phyloP scores from a whole-genome alignment of 2,329 filamentous ascomycete genomes.

The Pyrenophora graminea region DNA sequence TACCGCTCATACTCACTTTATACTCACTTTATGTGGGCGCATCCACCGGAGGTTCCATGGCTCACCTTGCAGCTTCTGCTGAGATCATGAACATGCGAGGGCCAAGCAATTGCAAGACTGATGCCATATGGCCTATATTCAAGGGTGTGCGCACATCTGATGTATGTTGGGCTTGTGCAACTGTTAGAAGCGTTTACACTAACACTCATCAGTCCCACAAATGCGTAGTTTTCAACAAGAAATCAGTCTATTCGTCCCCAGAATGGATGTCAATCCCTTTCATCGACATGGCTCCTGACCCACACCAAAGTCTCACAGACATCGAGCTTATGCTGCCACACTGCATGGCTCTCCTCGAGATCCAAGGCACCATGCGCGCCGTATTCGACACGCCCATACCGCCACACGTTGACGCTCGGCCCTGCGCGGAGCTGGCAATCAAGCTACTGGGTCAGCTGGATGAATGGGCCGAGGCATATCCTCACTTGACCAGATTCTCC shows the following conservation, averaged over 20 bases:
- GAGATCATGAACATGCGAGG: constrained; percentile 41
- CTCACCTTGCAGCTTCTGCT: constrained; percentile 34
- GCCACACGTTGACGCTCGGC: constrained; percentile 12
- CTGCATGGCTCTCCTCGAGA: constrained; percentile 23
- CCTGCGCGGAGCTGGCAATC: constrained; percentile 17
- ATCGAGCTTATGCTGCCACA: constrained; percentile 35
- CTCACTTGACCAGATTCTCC: not conserved
- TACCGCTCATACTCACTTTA: constrained; percentile 35
- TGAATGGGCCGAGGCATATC: not conserved
- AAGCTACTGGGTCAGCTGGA: constrained; percentile 23
- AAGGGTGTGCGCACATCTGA: constrained; percentile 37
- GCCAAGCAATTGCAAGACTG: constrained; percentile 31
- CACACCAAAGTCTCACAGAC: constrained; percentile 31
- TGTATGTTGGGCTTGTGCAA: constrained; percentile 16
- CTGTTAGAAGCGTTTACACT: not conserved
- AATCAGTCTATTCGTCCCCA: constrained; percentile 29
- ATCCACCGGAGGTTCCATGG: constrained; percentile 32
- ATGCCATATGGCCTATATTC: constrained; percentile 31
- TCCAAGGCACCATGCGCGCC: constrained; percentile 21
- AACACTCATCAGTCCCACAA: constrained; percentile 29
- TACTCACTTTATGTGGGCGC: constrained; percentile 41
- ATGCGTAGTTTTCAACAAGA: constrained; percentile 33
- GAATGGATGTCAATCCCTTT: constrained; percentile 42
- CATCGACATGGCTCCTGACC: constrained; percentile 24
- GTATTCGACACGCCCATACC: constrained; percentile 28